phyloP scores from a whole-genome alignment of 495 filamentous ascomycete species.

The Aspergillus funiculosus region DNA sequence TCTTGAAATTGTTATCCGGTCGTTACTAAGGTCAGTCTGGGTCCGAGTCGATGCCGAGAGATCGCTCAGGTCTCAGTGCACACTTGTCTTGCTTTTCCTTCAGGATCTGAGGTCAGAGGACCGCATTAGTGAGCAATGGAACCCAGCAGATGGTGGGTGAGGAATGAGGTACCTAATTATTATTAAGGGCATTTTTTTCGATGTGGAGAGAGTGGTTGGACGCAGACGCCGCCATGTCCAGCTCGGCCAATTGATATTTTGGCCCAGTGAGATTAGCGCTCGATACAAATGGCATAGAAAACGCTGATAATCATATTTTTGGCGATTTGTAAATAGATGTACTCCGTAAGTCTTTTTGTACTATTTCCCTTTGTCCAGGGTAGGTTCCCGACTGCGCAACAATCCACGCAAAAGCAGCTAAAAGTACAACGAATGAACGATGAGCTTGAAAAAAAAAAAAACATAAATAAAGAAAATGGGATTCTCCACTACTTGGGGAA shows the following conservation, averaged over 20 bases:
- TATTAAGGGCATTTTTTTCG: no score
- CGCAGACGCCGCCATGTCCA: background rate
- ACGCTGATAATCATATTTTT: no score
- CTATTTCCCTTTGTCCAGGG: background rate
- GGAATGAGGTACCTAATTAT: no score
- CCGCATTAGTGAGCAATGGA: no score
- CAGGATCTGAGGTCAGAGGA: no score
- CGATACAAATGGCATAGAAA: no score
- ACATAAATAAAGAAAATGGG: slow-evolving; percentile 22
- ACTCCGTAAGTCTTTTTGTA: no score
- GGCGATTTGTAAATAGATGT: no score
- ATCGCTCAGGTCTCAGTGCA: background rate
- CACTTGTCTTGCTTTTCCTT: no score
- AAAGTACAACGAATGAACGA: slow-evolving; percentile 18
- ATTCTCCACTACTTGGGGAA: slow-evolving; percentile 13
- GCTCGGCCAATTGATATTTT: background rate
- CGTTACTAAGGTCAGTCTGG: background rate
- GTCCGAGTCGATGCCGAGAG: slow-evolving; percentile 5
- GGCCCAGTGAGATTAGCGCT: background rate
- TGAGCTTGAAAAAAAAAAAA: slow-evolving; percentile 5
- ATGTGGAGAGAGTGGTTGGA: slow-evolving; percentile 3
- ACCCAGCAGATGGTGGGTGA: no score
- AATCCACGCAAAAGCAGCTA: slow-evolving; percentile 13
- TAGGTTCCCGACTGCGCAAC: no score
- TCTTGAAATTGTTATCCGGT: no score